Percentiles rank a stretch among this genome's conserved stretches.
phyloP scores from a whole-genome alignment of 805 yeast genomes.

The Saccharomyces cerevisiae region DNA sequence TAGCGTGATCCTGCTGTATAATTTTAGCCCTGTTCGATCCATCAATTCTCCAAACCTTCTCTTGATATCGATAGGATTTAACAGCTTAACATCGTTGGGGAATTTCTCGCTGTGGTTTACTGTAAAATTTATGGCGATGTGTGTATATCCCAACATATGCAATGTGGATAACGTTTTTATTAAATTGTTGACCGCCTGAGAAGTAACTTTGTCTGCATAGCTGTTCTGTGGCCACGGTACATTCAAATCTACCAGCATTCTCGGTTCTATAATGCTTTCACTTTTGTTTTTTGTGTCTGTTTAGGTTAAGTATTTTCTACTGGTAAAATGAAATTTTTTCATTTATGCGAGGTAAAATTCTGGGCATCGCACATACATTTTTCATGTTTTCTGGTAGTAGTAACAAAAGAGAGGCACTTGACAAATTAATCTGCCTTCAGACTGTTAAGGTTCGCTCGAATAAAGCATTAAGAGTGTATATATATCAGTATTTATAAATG shows the following conservation, averaged over 20 bases:
- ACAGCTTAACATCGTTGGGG: slow-evolving; percentile 38
- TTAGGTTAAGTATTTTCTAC: background rate
- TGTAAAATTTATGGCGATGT: slow-evolving; percentile 65
- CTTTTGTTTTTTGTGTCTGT: background rate
- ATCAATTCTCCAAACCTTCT: slow-evolving; percentile 23
- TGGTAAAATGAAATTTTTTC: background rate
- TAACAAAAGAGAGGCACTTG: background rate
- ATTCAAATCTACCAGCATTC: slow-evolving; percentile 57
- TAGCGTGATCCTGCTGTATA: slow-evolving; percentile 68
- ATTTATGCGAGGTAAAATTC: background rate
- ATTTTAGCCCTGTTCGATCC: slow-evolving; percentile 34
- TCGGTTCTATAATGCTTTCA: background rate
- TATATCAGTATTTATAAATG: background rate
- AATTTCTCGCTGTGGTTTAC: slow-evolving; percentile 44
- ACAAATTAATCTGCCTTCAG: background rate
- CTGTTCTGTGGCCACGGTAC: slow-evolving; percentile 61
- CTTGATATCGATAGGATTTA: slow-evolving; percentile 35
- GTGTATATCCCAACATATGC: slow-evolving; percentile 60
- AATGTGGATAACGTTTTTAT: slow-evolving; percentile 45
- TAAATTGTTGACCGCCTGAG: slow-evolving; percentile 36
- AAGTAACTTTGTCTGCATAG: slow-evolving; percentile 37
- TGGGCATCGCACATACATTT: background rate
- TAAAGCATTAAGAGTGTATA: background rate
- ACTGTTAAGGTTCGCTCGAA: background rate
- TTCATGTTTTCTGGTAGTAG: background rate